phyloP scores from a whole-genome alignment of 345 rosid genomes.

The Arabidopsis suecica region DNA sequence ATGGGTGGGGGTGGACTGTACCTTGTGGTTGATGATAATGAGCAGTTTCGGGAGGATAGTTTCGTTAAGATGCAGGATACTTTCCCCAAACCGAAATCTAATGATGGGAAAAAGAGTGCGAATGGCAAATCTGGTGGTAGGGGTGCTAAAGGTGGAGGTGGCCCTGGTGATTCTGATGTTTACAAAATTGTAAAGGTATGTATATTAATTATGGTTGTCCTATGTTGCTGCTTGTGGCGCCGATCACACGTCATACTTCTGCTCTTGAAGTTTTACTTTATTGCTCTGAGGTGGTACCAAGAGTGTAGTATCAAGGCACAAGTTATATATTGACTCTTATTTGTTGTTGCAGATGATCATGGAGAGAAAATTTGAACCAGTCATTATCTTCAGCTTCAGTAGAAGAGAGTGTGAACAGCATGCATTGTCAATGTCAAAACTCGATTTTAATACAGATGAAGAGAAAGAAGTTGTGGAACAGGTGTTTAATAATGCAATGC shows the following conservation, averaged over 20 bases:
- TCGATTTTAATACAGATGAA: constrained; percentile 89
- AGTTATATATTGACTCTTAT: constrained; percentile 19
- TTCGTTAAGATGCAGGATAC: constrained; percentile 87
- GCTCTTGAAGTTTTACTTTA: not conserved
- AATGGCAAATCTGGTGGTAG: constrained; percentile 86
- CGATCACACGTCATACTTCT: not conserved
- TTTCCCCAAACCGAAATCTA: constrained; percentile 69
- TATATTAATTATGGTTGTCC: constrained; percentile 22
- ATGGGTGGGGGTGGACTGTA: constrained; percentile 89
- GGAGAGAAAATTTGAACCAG: constrained; percentile 95
- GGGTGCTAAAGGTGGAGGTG: constrained; percentile 73
- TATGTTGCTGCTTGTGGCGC: constrained; percentile 18
- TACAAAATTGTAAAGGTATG: constrained; percentile 95
- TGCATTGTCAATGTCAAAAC: constrained; percentile 98
- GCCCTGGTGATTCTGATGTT: constrained; percentile 84
- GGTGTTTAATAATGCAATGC: constrained; percentile 78
- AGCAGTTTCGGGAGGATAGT: constrained; percentile 92
- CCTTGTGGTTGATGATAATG: constrained; percentile 96
- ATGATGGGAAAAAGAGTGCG: constrained; percentile 58
- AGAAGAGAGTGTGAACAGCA: constrained; percentile 98
- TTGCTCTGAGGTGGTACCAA: not conserved
- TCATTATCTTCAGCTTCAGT: constrained; percentile 98
- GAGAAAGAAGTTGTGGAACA: constrained; percentile 83
- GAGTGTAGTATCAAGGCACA: not conserved
- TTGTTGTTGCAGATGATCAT: constrained; percentile 78